These are phyloP conservation scores for Cubamyces sp. DNA, from an alignment of 768 basidiomycete genomes.

Conservation along the genomic window DNA sequence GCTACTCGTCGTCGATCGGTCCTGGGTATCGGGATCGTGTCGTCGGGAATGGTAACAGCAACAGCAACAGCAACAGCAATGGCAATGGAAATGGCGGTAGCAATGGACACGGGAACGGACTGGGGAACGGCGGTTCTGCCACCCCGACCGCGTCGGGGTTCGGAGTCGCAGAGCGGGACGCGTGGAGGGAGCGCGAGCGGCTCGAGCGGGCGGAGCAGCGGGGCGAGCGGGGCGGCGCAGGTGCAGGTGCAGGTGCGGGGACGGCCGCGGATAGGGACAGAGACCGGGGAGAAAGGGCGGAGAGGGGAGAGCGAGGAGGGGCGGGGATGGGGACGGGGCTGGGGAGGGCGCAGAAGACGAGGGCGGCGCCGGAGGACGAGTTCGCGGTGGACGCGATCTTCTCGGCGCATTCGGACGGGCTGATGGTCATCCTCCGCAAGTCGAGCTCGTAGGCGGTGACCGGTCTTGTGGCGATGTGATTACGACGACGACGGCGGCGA, in stretches of 20 bases:
- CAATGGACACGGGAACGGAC: too few species aligned
- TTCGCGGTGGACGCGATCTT: slow-evolving; percentile 79
- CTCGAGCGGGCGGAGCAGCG: background rate
- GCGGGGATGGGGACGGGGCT: background rate
- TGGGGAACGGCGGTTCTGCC: too few species aligned
- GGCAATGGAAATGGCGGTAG: too few species aligned
- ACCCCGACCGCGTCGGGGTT: background rate
- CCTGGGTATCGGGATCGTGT: background rate
- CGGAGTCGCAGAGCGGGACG: background rate
- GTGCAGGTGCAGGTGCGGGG: too few species aligned
- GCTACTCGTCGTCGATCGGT: slow-evolving; percentile 1
- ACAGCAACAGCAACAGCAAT: too few species aligned
- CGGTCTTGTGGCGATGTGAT: too few species aligned
- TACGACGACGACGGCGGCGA: too few species aligned
- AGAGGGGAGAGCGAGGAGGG: background rate
- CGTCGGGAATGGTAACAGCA: too few species aligned
- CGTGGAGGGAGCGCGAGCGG: background rate
- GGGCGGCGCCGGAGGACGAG: slow-evolving; percentile 40
- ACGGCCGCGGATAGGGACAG: slow-evolving; percentile 6
- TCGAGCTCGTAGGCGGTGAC: slow-evolving; percentile 19
- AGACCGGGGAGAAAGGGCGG: background rate
- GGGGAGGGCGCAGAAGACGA: slow-evolving; percentile 9
- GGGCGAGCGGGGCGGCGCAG: slow-evolving; percentile 8
- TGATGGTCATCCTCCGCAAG: slow-evolving; percentile 74
- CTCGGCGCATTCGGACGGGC: slow-evolving; percentile 83